Percentiles rank a stretch among this genome's conserved stretches.
Evolutionary conservation across 1,284 basidiomycete genomes (phyloP).

Genomic region (Termitomyces sp.): DNA sequence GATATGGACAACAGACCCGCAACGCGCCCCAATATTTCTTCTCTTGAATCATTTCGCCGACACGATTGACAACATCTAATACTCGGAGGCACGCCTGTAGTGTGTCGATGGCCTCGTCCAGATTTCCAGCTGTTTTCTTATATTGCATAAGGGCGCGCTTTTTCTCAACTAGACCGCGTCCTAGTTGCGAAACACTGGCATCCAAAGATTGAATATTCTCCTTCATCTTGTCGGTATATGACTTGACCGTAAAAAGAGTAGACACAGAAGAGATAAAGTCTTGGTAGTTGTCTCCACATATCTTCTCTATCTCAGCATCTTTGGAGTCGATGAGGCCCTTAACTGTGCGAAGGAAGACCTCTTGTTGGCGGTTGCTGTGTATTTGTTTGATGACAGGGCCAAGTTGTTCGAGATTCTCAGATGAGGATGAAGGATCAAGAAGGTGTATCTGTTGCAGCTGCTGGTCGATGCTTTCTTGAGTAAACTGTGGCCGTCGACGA

Average conservation of each 20-base stretch:
- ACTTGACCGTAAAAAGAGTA: constrained; percentile 91
- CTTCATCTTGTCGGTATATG: constrained; percentile 77
- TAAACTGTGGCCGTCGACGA: constrained; percentile 67
- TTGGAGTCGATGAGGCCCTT: constrained; percentile 88
- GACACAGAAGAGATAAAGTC: constrained; percentile 97
- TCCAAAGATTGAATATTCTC: constrained; percentile 74
- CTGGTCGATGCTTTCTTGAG: constrained; percentile 76
- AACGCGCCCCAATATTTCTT: constrained; percentile 96
- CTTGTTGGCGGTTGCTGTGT: constrained; percentile 86
- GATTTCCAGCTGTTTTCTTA: constrained; percentile 86
- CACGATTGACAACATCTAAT: constrained; percentile 91
- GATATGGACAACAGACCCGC: constrained; percentile 61
- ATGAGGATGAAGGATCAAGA: constrained; percentile 77
- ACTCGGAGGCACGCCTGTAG: constrained; percentile 90
- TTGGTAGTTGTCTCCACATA: constrained; percentile 95
- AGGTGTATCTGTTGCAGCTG: constrained; percentile 85
- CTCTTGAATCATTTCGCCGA: constrained; percentile 88
- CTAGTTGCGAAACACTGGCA: constrained; percentile 70
- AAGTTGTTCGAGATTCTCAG: constrained; percentile 90
- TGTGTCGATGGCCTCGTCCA: constrained; percentile 95
- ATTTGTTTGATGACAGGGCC: constrained; percentile 92
- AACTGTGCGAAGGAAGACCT: constrained; percentile 84
- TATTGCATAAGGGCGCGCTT: constrained; percentile 86
- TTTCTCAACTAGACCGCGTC: constrained; percentile 83
- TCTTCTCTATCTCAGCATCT: constrained; percentile 92